Evolutionary conservation across 2,329 filamentous ascomycete genomes (phyloP).

Genomic region (Neonectria sp.): DNA sequence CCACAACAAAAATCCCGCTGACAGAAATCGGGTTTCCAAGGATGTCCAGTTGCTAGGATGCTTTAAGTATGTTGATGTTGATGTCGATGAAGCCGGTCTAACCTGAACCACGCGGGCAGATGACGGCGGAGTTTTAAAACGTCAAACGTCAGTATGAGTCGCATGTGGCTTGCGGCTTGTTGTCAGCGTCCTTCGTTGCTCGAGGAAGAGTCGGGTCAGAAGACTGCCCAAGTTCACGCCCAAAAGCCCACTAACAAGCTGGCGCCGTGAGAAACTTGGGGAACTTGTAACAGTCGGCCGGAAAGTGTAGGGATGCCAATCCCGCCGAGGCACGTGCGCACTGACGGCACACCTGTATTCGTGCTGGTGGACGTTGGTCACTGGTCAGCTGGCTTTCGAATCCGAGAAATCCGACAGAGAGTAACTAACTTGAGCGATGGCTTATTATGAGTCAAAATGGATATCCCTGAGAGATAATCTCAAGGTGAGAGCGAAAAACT

Average conservation of each 20-base stretch:
- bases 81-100: not conserved
- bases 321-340: conserved; percentile 6
- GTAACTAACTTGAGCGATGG: conserved; percentile 15
- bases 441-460: conserved; percentile 21
- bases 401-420: not conserved
- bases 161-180: conserved; percentile 15
- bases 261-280: not conserved
- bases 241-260: conserved; percentile 10
- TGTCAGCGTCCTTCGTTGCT: not conserved
- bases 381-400: not conserved
- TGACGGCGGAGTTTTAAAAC: conserved; percentile 8
- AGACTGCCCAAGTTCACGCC: not conserved
- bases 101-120: not conserved
- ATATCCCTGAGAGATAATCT: not conserved
- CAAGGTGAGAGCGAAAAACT: conserved; percentile 14
- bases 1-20: conserved; percentile 15
- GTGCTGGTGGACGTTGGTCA: not conserved
- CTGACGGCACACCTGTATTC: not conserved
- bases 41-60: not conserved
- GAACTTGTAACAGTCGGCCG: conserved; percentile 3
- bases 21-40: not conserved
- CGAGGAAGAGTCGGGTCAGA: conserved; percentile 8
- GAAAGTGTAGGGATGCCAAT: conserved; percentile 14
- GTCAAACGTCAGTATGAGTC: conserved; percentile 4
- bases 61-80: not conserved